Base-by-base conservation (phyloP, 1,284 basidiomycete species). In the Cryptococcus jaspeensis region DNA sequence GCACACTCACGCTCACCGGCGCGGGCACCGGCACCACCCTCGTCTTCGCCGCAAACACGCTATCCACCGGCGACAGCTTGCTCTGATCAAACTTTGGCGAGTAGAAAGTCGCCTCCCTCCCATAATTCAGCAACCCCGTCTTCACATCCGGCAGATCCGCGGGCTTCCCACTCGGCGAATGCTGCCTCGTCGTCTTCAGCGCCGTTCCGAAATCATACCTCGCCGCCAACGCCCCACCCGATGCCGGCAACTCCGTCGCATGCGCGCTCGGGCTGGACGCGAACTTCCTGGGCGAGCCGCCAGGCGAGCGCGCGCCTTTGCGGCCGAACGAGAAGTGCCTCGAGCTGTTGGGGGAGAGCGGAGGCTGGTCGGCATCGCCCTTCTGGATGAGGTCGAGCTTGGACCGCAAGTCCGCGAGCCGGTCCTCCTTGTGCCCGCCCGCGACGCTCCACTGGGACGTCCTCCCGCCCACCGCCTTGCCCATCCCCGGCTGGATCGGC, bases 151-250 rank as follows among this genome's bases (percentile, higher is more conserved):
- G 62, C 38, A 72, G 56, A 16, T 70, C 60, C 8, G 58, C 55
- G 4, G 50, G 50, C 12, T 40, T 11, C 6, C 52, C 45, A 3
- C 55, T 56, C 1, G 72, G 72, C 35, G 72, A 75, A n/a, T 64
- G 60, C 45, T 63, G 60, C 2, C 71, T 70, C 50, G 56, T 43
- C 18, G 64, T 73, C 64, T 80, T 80, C 55, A 83, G 72, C 9
- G 80, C 79, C 6, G 77, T 69, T 40, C 79, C 78, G 68, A 83
- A 83, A 68, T 83, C 81, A 72, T 84, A 84, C 48, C 77, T 64
- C 28, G 68, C 72, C 18, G 73, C 72, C n/a, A 73, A 66, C 50
- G 51, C 73, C 48, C 40, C 69, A 55, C 60, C 72, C 62, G 61
- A 62, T 38, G 51, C 69, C 12, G 63, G 62, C 7, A 64, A 52